These are phyloP conservation scores for Arabidopsis lyrata DNA, from an alignment of 441 rosid genomes.

Conservation along the genomic window DNA sequence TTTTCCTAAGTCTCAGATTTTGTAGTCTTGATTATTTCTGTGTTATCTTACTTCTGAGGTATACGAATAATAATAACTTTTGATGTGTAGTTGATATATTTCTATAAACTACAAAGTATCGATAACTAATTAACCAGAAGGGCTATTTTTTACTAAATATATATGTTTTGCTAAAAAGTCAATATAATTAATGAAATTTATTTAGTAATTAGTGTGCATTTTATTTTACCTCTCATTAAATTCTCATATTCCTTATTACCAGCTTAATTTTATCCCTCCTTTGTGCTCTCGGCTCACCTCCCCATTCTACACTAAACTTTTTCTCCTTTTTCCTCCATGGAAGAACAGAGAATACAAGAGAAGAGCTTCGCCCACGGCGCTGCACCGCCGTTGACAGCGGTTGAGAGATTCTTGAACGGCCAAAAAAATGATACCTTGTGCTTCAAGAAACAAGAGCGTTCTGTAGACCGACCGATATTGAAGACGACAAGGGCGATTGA, in stretches of 20 bases:
- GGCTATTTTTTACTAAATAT: constrained; percentile 1
- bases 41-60: not conserved
- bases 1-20: constrained; percentile 7
- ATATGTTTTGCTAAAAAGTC: constrained; percentile 12
- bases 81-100: not conserved
- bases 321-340: constrained; percentile 31
- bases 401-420: constrained; percentile 71
- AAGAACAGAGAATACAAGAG: constrained; percentile 27
- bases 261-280: constrained; percentile 35
- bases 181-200: constrained; percentile 22
- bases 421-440: constrained; percentile 40
- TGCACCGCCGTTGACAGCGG: constrained; percentile 67
- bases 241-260: constrained; percentile 21
- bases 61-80: not conserved
- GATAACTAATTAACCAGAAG: not conserved
- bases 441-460: constrained; percentile 39
- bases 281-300: constrained; percentile 24
- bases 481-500: constrained; percentile 32
- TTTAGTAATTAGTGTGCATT: constrained; percentile 35
- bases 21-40: not conserved
- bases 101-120: constrained; percentile 8
- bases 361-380: constrained; percentile 37
- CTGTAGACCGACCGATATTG: constrained; percentile 23
- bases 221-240: constrained; percentile 28
- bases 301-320: constrained; percentile 13